Evolutionary conservation across 345 rosid species (phyloP).

Genomic region (Aquilaria sinensis): DNA sequence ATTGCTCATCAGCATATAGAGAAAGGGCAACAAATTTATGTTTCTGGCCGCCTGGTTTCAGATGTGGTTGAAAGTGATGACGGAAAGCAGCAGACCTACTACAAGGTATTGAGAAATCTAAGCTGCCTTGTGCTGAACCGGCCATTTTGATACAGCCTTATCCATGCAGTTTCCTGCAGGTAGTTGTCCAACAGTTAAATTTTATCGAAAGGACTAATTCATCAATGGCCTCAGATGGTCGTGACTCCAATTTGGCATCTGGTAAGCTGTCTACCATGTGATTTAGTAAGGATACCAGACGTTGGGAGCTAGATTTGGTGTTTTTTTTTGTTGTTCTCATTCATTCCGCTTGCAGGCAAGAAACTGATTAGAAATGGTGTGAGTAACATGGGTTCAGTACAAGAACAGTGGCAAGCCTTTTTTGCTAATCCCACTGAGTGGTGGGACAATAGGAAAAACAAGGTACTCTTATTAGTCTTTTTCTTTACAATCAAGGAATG

Average conservation of each 20-base stretch:
- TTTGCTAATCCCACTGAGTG: conserved; percentile 56
- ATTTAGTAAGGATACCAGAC: background rate
- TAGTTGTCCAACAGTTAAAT: conserved; percentile 57
- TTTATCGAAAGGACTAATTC: conserved; percentile 35
- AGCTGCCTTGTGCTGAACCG: background rate
- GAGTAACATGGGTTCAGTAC: conserved; percentile 20
- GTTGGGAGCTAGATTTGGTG: background rate
- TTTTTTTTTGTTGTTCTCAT: background rate
- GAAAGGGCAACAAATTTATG: conserved; percentile 57
- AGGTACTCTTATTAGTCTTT: conserved; percentile 27
- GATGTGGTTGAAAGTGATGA: conserved; percentile 46
- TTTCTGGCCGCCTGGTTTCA: conserved; percentile 51
- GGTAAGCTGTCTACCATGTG: conserved; percentile 20
- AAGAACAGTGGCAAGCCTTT: conserved; percentile 60
- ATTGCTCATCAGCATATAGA: conserved; percentile 45
- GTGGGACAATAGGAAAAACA: conserved; percentile 68
- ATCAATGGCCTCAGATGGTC: conserved; percentile 18
- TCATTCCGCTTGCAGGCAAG: conserved; percentile 25
- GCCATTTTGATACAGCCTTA: background rate
- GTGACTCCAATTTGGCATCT: conserved; percentile 19
- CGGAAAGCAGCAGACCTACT: conserved; percentile 48
- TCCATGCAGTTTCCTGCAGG: conserved; percentile 23
- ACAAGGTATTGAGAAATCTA: conserved; percentile 34
- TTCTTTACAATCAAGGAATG: background rate
- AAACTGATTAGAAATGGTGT: conserved; percentile 22